A percentile compares a stretch with the other conserved stretches of the same genome.
These are phyloP conservation scores for Penicillium egyptiacum DNA, from an alignment of 495 filamentous ascomycete species.

Conservation along the genomic window DNA sequence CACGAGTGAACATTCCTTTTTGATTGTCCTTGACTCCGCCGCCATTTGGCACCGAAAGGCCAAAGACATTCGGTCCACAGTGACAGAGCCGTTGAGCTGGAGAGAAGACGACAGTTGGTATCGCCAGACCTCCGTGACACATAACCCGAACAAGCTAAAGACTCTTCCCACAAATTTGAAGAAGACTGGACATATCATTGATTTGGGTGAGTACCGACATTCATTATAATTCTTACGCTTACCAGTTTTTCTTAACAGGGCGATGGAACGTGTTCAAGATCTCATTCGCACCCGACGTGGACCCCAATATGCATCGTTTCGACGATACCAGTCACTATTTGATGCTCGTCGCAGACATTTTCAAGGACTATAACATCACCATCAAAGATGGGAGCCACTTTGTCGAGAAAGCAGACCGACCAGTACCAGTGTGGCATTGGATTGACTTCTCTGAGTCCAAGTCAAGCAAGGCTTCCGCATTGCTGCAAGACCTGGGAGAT, in stretches of 20 bases:
- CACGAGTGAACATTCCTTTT: conserved; percentile 41
- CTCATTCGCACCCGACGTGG: conserved; percentile 22
- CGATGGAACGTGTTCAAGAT: conserved; percentile 47
- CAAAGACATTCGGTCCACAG: conserved; percentile 36
- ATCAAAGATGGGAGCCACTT: conserved; percentile 35
- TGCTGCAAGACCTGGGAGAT: conserved; percentile 36
- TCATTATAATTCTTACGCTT: background rate
- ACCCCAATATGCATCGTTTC: background rate
- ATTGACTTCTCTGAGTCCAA: conserved; percentile 45
- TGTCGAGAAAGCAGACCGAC: conserved; percentile 15
- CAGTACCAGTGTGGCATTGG: conserved; percentile 52
- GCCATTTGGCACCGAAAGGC: conserved; percentile 63
- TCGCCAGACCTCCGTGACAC: conserved; percentile 69
- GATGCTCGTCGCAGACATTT: conserved; percentile 46
- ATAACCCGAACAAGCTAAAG: conserved; percentile 35
- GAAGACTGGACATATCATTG: conserved; percentile 59
- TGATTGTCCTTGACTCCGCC: conserved; percentile 64
- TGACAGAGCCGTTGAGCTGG: conserved; percentile 55
- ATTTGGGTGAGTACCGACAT: conserved; percentile 63
- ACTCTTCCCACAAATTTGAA: conserved; percentile 55
- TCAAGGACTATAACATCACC: conserved; percentile 74
- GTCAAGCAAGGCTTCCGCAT: conserved; percentile 11
- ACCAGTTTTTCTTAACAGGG: conserved; percentile 20
- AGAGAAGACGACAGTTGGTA: conserved; percentile 68
- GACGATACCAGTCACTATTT: conserved; percentile 39